Evolutionary conservation across 176 grass and related monocot genomes (phyloP), one percentile per base, ranked within the genome.

Genomic region (Avena eriantha): DNA sequence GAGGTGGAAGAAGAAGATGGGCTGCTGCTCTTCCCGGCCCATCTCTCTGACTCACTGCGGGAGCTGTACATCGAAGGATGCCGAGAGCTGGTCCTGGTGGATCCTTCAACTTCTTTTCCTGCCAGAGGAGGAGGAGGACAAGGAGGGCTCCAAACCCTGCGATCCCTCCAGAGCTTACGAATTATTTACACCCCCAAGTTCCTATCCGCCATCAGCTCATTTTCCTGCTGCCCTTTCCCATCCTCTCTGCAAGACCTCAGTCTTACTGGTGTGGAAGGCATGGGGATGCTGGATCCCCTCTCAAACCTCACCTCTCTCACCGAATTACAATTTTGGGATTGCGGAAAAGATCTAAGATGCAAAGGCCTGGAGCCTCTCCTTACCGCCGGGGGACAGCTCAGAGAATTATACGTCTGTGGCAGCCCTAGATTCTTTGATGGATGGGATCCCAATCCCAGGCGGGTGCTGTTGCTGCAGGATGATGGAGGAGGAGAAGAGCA

Each of bases 11-110:
- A 41, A 0, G 53, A 64, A 64, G 60, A 64, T 26, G 68, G 58
- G 2, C 0, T 85, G 18, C 12, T 85, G 58, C 5, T 76, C 59
- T 39, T 85, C 0, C 59, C 83, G 3, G 10, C 8, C 2, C 56
- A 41, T 33, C 22, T 73, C 36, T 74, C 48, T 54, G 8, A 48
- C 9, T 73, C 69, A 12, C 51, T 83, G 54, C 10, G 0, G 65
- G 0, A 3, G 10, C 39, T 82, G 51, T 2, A 0, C 0, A 73
- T 83, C 5, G 0, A 0, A 0, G 0, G 0, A 3, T 69, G 64
- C 49, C 10, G 0, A 10, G 48, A 82, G 47, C 65, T 82, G 47
- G 33, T 11, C 41, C 10, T 36, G 9, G 21, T 64, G n/a, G 60
- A 24, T 10, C 60, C 60, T 24, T 26, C 60, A 13, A 64, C 22